Evolutionary conservation across 2,329 filamentous ascomycete species (phyloP).

Genomic region (Alternaria alternata): DNA sequence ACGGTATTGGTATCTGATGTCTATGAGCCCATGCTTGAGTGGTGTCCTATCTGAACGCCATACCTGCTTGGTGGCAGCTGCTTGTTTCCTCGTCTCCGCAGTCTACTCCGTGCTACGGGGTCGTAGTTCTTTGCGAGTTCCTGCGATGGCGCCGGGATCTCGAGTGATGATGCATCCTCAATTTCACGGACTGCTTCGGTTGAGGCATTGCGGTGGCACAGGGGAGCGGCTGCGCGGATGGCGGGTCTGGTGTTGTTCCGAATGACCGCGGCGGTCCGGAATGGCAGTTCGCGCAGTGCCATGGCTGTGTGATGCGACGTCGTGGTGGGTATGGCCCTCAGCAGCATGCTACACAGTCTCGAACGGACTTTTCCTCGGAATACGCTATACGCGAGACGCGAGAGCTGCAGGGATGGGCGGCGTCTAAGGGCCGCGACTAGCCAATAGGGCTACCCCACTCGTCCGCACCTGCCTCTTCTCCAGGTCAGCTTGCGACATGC

Average conservation of each 20-base stretch:
- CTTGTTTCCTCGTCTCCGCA: conserved; percentile 53
- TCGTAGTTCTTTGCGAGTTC: conserved; percentile 58
- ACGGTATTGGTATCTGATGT: conserved; percentile 85
- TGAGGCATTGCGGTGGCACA: conserved; percentile 58
- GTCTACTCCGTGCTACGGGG: conserved; percentile 56
- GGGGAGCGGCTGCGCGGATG: conserved; percentile 27
- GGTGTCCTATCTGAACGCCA: neutral
- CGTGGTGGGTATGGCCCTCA: conserved; percentile 15
- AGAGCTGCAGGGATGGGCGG: conserved; percentile 23
- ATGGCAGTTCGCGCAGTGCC: conserved; percentile 50
- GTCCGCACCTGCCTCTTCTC: conserved; percentile 13
- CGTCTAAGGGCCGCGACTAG: conserved; percentile 6
- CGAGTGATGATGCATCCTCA: conserved; percentile 58
- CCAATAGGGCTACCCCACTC: conserved; percentile 21
- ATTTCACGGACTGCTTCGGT: conserved; percentile 56
- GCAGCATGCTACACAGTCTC: conserved; percentile 9
- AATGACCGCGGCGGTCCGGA: conserved; percentile 37
- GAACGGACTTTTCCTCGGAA: conserved; percentile 25
- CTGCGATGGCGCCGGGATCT: conserved; percentile 48
- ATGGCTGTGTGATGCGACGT: conserved; percentile 33
- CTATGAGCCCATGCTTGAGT: conserved; percentile 3
- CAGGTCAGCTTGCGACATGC: conserved; percentile 11
- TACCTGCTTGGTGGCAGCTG: conserved; percentile 64
- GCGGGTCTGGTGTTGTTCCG: conserved; percentile 36
- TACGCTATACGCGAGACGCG: conserved; percentile 19